Evolutionary conservation across 163 green algal species (phyloP).

Genomic region (Scenedesmus sp.): DNA sequence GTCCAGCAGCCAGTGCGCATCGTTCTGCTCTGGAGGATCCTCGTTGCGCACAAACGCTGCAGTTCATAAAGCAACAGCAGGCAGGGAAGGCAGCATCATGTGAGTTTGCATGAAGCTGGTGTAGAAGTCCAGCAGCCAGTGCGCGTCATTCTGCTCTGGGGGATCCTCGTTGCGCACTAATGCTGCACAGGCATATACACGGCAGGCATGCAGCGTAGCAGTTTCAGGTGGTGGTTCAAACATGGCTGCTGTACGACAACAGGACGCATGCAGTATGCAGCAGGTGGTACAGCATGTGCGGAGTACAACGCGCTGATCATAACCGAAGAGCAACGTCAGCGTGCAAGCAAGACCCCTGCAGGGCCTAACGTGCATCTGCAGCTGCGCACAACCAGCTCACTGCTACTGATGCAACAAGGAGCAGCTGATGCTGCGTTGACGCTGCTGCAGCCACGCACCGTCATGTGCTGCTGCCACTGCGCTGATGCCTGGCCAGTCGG

Average conservation of each 20-base stretch:
- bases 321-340: not conserved
- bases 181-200: slow-evolving; percentile 38
- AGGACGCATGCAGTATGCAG: too few relatives aligned
- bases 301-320: not conserved
- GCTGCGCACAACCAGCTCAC: not conserved
- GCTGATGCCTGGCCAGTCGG: slow-evolving; percentile 70
- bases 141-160: slow-evolving; percentile 12
- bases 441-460: slow-evolving; percentile 46
- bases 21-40: not conserved
- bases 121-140: slow-evolving; percentile 48
- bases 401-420: not conserved
- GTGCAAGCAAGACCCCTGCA: not conserved
- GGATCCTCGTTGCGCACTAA: slow-evolving; percentile 54
- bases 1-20: slow-evolving; percentile 44
- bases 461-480: slow-evolving; percentile 65
- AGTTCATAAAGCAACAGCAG: not conserved
- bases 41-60: slow-evolving; percentile 62
- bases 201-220: not conserved
- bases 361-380: not conserved
- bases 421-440: not conserved
- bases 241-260: too few relatives aligned
- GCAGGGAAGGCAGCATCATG: not conserved
- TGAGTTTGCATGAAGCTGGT: not conserved
- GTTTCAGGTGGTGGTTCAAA: not conserved
- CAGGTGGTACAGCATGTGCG: not conserved